Base-by-base conservation (phyloP, 2,329 filamentous ascomycete species). In the Fusarium sp. region DNA sequence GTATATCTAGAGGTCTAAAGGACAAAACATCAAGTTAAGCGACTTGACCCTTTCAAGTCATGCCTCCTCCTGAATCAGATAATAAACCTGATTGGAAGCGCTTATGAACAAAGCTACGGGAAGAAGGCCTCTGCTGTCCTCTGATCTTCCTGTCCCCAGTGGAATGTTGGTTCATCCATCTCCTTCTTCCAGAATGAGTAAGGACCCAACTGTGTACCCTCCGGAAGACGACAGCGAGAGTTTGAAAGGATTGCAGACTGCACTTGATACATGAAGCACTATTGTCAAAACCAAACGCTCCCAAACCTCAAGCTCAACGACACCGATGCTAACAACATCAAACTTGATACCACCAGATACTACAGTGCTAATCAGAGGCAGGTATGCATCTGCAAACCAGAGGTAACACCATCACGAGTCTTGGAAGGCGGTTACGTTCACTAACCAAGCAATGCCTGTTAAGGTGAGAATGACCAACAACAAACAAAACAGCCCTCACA, bases 201-300 rank as follows among this genome's bases (percentile, higher is more conserved):
- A 9, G 33, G 33, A 37, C 33, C 33, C 17, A n/a, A 9, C 8
- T 37, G 17, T 9, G 17, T 9, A n/a, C 33, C 33, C 33, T 37
- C 33, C 4, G 22, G 22, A 22, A 22, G 22, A 22, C 33, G 33
- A 37, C 6, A 37, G 15, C 17, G 7, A 17, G 33, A 37, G 17
- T 37, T n/a, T 48, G n/a, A 60, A 53, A 15, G 56, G 17, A n/a
- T 64, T 60, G 48, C 45, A 62, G 8, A 47, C 2, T 4, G 14
- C 11, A 8, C 19, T 25, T 15, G 62, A 45, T 15, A 32, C 33
- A 19, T 65, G 57, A 1, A 65, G 40, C 8, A 62, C 81, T 73
- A 11, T 67, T 68, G 9, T 54, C 17, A 44, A 35, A 9, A 13
- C 15, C 8, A 15, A 37, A 4, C 17, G 33, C 33, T 37, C 33